Evolutionary conservation across 2,329 filamentous ascomycete species (phyloP).

Genomic region (Ceratocystis cacaofunesta): DNA sequence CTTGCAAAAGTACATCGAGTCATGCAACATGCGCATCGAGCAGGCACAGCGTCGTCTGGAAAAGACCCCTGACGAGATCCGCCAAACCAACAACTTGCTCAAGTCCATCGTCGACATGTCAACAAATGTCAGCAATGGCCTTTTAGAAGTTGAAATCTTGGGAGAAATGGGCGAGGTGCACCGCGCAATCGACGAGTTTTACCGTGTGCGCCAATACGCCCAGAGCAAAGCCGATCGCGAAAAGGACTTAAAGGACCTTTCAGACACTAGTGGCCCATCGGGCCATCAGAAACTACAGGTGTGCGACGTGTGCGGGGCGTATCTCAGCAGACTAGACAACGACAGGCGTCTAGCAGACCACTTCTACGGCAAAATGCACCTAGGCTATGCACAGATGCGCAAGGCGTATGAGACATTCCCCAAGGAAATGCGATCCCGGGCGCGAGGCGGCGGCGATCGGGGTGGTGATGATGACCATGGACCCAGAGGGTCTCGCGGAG

Average conservation of each 20-base stretch:
- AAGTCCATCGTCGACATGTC: constrained; percentile 62
- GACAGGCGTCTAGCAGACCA: constrained; percentile 88
- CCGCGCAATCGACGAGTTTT: constrained; percentile 73
- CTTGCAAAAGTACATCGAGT: constrained; percentile 90
- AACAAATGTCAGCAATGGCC: constrained; percentile 62
- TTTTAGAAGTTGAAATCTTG: constrained; percentile 74
- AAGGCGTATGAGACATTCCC: constrained; percentile 80
- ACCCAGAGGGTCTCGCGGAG: constrained; percentile 33
- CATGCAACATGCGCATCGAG: constrained; percentile 90
- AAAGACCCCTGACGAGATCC: constrained; percentile 95
- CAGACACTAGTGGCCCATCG: constrained; percentile 80
- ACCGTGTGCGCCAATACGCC: constrained; percentile 67
- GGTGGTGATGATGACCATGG: constrained; percentile 34
- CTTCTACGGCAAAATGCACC: constrained; percentile 98
- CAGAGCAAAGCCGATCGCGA: constrained; percentile 72
- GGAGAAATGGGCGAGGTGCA: constrained; percentile 69
- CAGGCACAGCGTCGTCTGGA: constrained; percentile 76
- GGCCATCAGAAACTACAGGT: constrained; percentile 98
- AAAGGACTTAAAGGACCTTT: constrained; percentile 74
- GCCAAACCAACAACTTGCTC: constrained; percentile 77
- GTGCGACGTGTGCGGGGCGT: constrained; percentile 95
- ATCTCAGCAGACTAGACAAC: constrained; percentile 82
- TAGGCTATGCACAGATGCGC: constrained; percentile 96
- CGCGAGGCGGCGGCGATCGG: constrained; percentile 34
- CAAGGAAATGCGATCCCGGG: constrained; percentile 66